Base-by-base conservation (phyloP, 768 basidiomycete genomes). In the Amanita phalloides region DNA sequence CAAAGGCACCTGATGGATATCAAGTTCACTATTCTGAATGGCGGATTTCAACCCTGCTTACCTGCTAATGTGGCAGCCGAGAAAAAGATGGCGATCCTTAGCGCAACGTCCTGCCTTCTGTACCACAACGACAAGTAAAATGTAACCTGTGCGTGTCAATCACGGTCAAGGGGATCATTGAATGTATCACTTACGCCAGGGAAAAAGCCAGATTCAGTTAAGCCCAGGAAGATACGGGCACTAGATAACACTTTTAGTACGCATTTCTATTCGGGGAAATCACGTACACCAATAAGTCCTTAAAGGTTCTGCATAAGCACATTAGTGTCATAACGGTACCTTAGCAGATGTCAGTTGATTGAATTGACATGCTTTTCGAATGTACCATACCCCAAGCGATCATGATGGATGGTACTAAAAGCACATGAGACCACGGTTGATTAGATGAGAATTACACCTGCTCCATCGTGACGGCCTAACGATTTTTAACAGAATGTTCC, bases 71-170 rank as follows among this genome's bases (percentile, higher is more conserved):
- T 81, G 9, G 80, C 79, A 35, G 80, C 79, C 17, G 75, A 75
- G 61, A 82, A 82, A 68, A 84, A 83, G 35, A 84, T 68, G 3
- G 81, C 78, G 51, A 81, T 72, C 25, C 82, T 74, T 57, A 64
- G 66, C 14, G 76, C 79, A 41, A 81, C 74, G 58, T 84, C 82
- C 48, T 67, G 66, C 33, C 76, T 68, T 8, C 78, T 72, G 59
- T 86, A 79, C 81, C 82, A 84, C 45, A 78, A 61, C 9, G 77
- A 78, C 41, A 81, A 56, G 63, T 77, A 71, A 53, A 70, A 72
- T 0, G 67, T 68, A 45, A 71, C 62, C 70, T 70, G 28, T 1
- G 21, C 43, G 5, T 32, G 43, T 13, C 8, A 23, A 41, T 32
- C 8, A 32, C 45, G 17, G 10, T 32, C 37, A 6, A 42, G 38